Conservation (phyloP, 768 basidiomycete species). For the Boletus vinaceobasis region DNA sequence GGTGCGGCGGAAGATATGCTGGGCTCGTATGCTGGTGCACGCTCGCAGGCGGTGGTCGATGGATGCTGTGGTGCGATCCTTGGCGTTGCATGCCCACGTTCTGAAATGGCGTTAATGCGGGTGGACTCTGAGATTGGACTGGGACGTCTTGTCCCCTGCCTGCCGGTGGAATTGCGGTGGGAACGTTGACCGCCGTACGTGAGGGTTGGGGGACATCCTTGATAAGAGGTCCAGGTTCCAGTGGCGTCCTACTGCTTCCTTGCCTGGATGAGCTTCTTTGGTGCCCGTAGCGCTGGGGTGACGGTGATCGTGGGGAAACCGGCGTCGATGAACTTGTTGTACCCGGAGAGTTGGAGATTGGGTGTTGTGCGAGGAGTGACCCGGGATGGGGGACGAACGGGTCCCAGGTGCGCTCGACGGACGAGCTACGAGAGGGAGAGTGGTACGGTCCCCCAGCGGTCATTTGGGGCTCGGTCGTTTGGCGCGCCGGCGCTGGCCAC, state of each 20-base stretch:
- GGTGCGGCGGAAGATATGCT: slow-evolving; percentile 12
- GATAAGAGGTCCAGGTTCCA: slow-evolving; percentile 10
- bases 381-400: slow-evolving; percentile 9
- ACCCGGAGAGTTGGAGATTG: slow-evolving; percentile 1
- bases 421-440: slow-evolving; percentile 22
- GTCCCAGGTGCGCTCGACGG: slow-evolving; percentile 17
- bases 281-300: slow-evolving; percentile 16
- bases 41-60: slow-evolving; percentile 7
- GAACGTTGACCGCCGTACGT: slow-evolving; percentile 11
- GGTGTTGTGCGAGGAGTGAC: slow-evolving; percentile 8
- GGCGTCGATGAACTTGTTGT: slow-evolving; percentile 12
- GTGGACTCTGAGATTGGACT: neutral
- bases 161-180: slow-evolving; percentile 4
- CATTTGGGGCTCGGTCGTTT: slow-evolving; percentile 14
- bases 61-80: slow-evolving; percentile 12
- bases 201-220: slow-evolving; percentile 20
- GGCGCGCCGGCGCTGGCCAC: slow-evolving; percentile 27
- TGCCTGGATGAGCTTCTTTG: slow-evolving; percentile 19
- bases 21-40: slow-evolving; percentile 12
- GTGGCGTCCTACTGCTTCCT: slow-evolving; percentile 16
- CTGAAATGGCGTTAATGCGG: slow-evolving; percentile 3
- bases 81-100: slow-evolving; percentile 15
- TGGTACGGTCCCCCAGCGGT: neutral
- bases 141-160: slow-evolving; percentile 7
- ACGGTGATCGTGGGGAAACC: slow-evolving; percentile 13